These are phyloP conservation scores for Ogataea nitratoaversa DNA, from an alignment of 805 yeast genomes.

Conservation along the genomic window DNA sequence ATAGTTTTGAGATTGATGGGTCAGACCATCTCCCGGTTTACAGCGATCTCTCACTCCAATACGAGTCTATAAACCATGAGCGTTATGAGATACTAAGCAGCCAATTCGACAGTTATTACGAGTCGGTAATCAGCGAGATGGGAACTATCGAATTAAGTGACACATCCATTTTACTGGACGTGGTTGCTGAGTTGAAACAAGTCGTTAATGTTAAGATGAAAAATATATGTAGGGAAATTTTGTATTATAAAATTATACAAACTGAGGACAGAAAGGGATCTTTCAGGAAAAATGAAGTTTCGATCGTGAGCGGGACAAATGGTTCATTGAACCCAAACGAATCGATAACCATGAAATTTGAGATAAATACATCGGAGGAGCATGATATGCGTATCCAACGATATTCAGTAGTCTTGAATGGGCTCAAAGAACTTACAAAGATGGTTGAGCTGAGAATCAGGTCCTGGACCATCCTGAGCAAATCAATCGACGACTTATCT, in stretches of 20 bases:
- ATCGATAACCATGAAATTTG: slow-evolving; percentile 24
- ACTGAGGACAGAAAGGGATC: slow-evolving; percentile 19
- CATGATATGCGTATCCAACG: slow-evolving; percentile 14
- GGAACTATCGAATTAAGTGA: slow-evolving; percentile 43
- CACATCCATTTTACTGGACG: slow-evolving; percentile 36
- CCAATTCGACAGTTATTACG: slow-evolving; percentile 31
- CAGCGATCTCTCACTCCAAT: slow-evolving; percentile 30
- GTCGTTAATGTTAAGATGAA: slow-evolving; percentile 25
- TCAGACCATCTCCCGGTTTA: slow-evolving; percentile 60
- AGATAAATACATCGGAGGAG: slow-evolving; percentile 19
- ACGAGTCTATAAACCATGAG: slow-evolving; percentile 34
- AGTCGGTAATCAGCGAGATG: slow-evolving; percentile 19
- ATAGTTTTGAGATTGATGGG: slow-evolving; percentile 21
- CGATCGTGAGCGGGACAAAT: slow-evolving; percentile 6
- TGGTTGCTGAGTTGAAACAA: slow-evolving; percentile 34
- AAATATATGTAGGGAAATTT: slow-evolving; percentile 34
- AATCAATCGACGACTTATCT: slow-evolving; percentile 31
- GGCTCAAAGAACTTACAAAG: slow-evolving; percentile 11
- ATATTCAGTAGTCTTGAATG: slow-evolving; percentile 10
- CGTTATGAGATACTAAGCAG: slow-evolving; percentile 33
- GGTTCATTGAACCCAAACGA: slow-evolving; percentile 7
- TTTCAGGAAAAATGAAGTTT: slow-evolving; percentile 16
- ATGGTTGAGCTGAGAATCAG: slow-evolving; percentile 19
- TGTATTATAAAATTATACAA: slow-evolving; percentile 37
- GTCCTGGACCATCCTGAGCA: slow-evolving; percentile 32